Base-by-base conservation (phyloP, 768 basidiomycete genomes). In the Mycena haematopus region DNA sequence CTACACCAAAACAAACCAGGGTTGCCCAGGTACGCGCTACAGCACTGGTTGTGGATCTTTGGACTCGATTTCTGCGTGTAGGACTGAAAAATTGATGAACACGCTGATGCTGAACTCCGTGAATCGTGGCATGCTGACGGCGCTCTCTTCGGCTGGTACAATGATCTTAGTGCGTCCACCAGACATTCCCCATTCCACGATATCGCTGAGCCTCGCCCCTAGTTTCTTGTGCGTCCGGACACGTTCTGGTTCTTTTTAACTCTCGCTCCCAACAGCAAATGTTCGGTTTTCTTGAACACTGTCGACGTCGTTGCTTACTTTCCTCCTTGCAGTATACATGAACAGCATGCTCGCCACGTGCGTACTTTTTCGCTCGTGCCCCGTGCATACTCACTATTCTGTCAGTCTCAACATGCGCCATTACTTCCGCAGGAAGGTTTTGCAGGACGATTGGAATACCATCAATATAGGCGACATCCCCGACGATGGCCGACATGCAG, bases 311-410 rank as follows among this genome's bases (percentile, higher is more conserved):
- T 33, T 17, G n/a, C 42, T 46, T 21, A 54, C 14, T 19, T 50
- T 29, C 3, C 4, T 15, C 31, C 19, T 13, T n/a, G 1, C 27
- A 67, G 62, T 67, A 0, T 67, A 67, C 55, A 67, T 67, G 65
- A 67, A 63, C 24, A 67, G 65, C 38, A 67, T 67, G 65, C 58
- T 67, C 40, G 53, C 62, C 14, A 67, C 65, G 65, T 67, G 36
- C 5, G 65, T 49, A 21, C n/a, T 31, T 19, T 29, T 8, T 7
- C 38, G 21, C 2, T 4, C 24, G 8, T 33, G 15, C 13, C 10
- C 0, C 10, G 25, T 19, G 22, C 13, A n/a, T 31, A 27, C 56
- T 59, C 9, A 33, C 33, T 17, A 6, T 21, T 11, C 9, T 19
- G 22, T 31, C 11, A 51, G 50, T 29, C 60, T 66, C 45, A 66